A percentile compares a stretch with the other conserved stretches of the same genome.
phyloP scores from a whole-genome alignment of 148 eudicot genomes.

The Drosera capensis region DNA sequence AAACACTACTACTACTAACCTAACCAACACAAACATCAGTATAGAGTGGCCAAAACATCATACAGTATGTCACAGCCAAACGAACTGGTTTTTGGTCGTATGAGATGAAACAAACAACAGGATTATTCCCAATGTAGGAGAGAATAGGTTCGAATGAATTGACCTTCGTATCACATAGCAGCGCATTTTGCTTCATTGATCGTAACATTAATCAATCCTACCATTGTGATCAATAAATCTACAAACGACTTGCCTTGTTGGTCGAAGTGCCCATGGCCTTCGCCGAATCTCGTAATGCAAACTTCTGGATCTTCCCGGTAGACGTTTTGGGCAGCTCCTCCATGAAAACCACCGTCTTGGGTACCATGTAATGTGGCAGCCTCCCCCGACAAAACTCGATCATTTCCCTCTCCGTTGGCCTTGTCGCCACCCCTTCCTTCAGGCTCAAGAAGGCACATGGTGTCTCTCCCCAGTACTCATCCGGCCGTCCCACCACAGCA shows the following conservation, averaged over 20 bases:
- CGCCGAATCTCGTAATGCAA: slow-evolving; percentile 26
- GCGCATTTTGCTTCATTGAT: no score
- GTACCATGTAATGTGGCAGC: slow-evolving; percentile 43
- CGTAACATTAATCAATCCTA: background rate
- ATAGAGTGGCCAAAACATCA: no score
- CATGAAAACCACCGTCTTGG: slow-evolving; percentile 32
- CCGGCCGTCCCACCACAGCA: slow-evolving; percentile 38
- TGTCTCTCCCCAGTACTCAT: slow-evolving; percentile 47
- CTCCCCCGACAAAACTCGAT: slow-evolving; percentile 32
- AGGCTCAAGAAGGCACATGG: slow-evolving; percentile 41
- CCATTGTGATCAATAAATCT: background rate
- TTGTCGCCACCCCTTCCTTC: slow-evolving; percentile 6
- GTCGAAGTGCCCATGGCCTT: slow-evolving; percentile 12
- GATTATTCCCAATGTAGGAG: no score
- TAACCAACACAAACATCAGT: no score
- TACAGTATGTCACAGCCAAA: no score
- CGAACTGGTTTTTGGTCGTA: no score
- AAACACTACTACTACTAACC: no score
- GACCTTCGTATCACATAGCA: no score
- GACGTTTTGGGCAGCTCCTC: slow-evolving; percentile 46
- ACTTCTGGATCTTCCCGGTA: slow-evolving; percentile 43
- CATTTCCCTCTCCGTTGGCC: slow-evolving; percentile 16
- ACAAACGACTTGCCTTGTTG: background rate
- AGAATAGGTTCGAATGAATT: no score
- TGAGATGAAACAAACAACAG: no score